Percentiles rank a stretch among this genome's conserved stretches.
phyloP scores from a whole-genome alignment of 495 filamentous ascomycete species.

The Penicillium salamii region DNA sequence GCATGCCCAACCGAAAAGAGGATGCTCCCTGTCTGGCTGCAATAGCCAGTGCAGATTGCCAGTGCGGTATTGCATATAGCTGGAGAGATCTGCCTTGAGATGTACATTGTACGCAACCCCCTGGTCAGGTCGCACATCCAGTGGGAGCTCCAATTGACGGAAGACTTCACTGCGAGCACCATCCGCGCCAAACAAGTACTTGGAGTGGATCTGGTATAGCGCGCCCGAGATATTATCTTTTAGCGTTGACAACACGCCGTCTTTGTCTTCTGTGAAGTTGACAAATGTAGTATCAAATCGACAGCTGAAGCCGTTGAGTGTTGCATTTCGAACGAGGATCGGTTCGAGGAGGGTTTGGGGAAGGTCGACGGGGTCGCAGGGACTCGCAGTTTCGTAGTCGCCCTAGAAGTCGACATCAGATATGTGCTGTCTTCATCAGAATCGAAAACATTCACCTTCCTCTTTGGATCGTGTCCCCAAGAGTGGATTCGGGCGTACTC shows the following conservation, averaged over 20 bases:
- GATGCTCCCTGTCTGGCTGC: constrained; percentile 43
- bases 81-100: constrained; percentile 50
- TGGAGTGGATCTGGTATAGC: constrained; percentile 44
- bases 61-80: constrained; percentile 43
- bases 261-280: constrained; percentile 19
- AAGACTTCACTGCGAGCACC: constrained; percentile 54
- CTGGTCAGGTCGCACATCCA: constrained; percentile 50
- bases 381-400: constrained; percentile 50
- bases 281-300: constrained; percentile 45
- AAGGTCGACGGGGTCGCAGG: constrained; percentile 45
- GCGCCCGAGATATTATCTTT: constrained; percentile 38
- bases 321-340: constrained; percentile 44
- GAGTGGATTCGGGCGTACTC: constrained; percentile 52
- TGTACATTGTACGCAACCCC: constrained; percentile 54
- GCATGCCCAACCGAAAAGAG: constrained; percentile 37
- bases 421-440: not conserved
- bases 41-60: constrained; percentile 60
- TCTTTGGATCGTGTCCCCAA: constrained; percentile 49
- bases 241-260: constrained; percentile 34
- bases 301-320: constrained; percentile 36
- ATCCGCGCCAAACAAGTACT: constrained; percentile 58
- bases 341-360: constrained; percentile 54
- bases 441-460: constrained; percentile 24
- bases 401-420: constrained; percentile 28
- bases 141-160: constrained; percentile 43